Conservation (phyloP, 768 basidiomycete genomes). For the Boletus sp. region DNA sequence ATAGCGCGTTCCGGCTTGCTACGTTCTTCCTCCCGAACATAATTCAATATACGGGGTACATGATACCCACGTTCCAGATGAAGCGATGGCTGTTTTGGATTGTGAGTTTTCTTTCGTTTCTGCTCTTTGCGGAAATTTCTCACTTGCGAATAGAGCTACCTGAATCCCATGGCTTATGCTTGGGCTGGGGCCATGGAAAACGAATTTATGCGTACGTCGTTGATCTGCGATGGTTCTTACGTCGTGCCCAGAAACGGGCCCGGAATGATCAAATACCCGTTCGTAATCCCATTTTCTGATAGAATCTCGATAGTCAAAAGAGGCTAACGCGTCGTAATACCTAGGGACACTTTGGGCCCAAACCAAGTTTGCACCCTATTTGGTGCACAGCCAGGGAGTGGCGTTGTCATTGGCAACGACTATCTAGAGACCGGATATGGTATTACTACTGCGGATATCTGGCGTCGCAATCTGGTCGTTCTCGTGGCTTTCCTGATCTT, state of each 20-base stretch:
- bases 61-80: conserved; percentile 66
- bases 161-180: conserved; percentile 75
- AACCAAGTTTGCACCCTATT: conserved; percentile 80
- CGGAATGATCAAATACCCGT: conserved; percentile 61
- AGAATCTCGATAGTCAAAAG: neutral
- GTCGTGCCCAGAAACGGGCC: conserved; percentile 65
- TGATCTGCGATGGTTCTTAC: conserved; percentile 63
- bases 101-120: conserved; percentile 37
- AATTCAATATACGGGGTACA: conserved; percentile 68
- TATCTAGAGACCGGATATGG: conserved; percentile 63
- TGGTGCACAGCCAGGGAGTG: conserved; percentile 59
- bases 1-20: conserved; percentile 51
- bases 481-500: conserved; percentile 65
- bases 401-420: conserved; percentile 50
- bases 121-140: neutral
- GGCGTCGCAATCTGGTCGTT: conserved; percentile 70
- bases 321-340: conserved; percentile 13
- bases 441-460: conserved; percentile 50
- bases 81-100: conserved; percentile 88
- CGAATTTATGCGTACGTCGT: conserved; percentile 69
- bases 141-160: conserved; percentile 51
- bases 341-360: conserved; percentile 49
- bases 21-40: conserved; percentile 77
- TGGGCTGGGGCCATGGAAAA: conserved; percentile 84
- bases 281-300: conserved; percentile 23